A percentile compares a stretch with the other conserved stretches of the same genome.
Conservation (phyloP, 495 filamentous ascomycete species). For the Podospora conica region DNA sequence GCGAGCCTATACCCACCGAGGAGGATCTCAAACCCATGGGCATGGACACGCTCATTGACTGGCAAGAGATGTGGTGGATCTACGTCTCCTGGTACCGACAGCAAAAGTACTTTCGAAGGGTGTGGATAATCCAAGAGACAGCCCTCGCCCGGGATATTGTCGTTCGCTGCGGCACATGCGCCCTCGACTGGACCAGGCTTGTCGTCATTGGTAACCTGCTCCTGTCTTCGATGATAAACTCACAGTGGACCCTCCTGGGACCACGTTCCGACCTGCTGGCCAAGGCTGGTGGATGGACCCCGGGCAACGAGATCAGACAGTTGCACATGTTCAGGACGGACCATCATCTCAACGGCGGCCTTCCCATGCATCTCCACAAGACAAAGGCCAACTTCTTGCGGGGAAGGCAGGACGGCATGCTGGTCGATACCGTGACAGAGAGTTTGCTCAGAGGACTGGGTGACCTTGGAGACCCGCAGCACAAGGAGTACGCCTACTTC, state of each 20-base stretch:
- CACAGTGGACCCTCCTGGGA: background rate
- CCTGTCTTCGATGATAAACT: background rate
- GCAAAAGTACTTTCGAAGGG: background rate
- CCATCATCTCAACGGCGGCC: background rate
- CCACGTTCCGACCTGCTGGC: background rate
- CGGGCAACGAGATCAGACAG: background rate
- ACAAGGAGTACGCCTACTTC: background rate
- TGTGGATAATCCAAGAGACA: background rate
- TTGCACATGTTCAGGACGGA: background rate
- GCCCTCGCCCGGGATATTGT: background rate
- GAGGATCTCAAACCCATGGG: background rate
- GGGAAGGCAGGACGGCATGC: background rate
- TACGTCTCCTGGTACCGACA: background rate
- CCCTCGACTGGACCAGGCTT: background rate
- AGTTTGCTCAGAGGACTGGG: background rate
- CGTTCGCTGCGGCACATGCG: background rate
- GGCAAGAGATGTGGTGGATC: background rate
- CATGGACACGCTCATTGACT: background rate
- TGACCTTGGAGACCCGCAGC: background rate
- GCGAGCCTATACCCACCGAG: background rate
- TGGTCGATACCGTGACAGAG: background rate
- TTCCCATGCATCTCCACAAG: background rate
- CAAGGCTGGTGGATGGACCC: background rate
- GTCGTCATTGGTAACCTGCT: background rate
- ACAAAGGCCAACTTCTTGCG: background rate